Evolutionary conservation across 2,329 filamentous ascomycete species (phyloP).

Genomic region (Monilinia laxa): DNA sequence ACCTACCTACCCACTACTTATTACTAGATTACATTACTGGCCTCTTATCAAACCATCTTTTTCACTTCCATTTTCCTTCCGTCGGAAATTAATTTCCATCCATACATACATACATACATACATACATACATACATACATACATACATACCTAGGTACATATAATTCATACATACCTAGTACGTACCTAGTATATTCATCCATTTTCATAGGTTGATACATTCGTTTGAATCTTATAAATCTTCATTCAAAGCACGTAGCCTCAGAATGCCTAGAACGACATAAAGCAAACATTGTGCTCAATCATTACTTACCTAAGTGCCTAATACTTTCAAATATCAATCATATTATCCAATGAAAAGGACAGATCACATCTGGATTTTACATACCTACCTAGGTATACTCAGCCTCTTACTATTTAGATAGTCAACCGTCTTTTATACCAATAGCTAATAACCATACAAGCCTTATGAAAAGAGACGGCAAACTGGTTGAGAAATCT

Average conservation of each 20-base stretch:
- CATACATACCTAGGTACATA: background rate
- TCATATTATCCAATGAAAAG: background rate
- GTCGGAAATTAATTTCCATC: slow-evolving; percentile 7
- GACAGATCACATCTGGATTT: background rate
- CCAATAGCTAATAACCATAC: too few species aligned
- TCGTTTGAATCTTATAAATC: too few species aligned
- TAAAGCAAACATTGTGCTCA: slow-evolving; percentile 1
- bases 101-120: background rate
- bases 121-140: too few species aligned
- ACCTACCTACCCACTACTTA: too few species aligned
- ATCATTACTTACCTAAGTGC: background rate
- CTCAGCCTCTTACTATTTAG: background rate
- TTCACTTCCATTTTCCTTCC: slow-evolving; percentile 7
- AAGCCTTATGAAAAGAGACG: too few species aligned
- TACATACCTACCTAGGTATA: too few species aligned
- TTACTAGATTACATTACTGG: too few species aligned
- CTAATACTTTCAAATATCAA: background rate
- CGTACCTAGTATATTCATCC: background rate
- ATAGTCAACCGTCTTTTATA: background rate
- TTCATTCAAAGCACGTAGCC: background rate
- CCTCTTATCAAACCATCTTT: background rate
- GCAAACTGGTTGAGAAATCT: too few species aligned
- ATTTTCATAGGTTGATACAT: too few species aligned
- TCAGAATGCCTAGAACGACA: background rate
- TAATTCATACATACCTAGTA: background rate